phyloP scores from a whole-genome alignment of 2,329 filamentous ascomycete genomes.

The Cercospora sesami region DNA sequence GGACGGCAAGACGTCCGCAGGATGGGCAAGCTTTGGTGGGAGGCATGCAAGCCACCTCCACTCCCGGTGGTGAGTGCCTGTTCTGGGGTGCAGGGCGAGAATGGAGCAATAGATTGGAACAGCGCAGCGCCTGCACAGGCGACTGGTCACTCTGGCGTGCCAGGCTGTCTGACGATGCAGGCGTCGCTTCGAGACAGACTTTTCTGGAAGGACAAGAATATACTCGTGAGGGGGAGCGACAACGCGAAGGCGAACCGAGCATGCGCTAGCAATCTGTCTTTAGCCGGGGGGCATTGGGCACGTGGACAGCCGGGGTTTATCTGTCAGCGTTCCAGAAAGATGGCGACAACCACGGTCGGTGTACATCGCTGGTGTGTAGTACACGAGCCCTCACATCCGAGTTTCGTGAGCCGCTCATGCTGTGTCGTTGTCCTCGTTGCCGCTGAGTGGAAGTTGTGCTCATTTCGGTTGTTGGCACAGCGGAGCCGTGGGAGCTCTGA shows the following conservation, averaged over 20 bases:
- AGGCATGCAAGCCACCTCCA: constrained; percentile 8
- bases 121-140: constrained; percentile 4
- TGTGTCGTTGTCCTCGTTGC: background rate
- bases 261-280: constrained; percentile 8
- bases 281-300: constrained; percentile 7
- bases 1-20: constrained; percentile 13
- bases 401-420: background rate
- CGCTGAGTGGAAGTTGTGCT: background rate
- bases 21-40: constrained; percentile 5
- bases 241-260: background rate
- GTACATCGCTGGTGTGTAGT: background rate
- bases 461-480: background rate
- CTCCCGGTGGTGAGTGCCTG: constrained; percentile 3
- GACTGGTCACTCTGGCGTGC: background rate
- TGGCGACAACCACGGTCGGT: constrained; percentile 7
- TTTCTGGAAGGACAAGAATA: constrained; percentile 21
- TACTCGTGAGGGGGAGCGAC: constrained; percentile 1
- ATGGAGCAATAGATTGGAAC: constrained; percentile 8
- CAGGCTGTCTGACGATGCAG: constrained; percentile 13
- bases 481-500: background rate
- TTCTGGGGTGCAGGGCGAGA: constrained; percentile 1
- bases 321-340: constrained; percentile 16
- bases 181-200: constrained; percentile 14
- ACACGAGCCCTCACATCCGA: background rate
- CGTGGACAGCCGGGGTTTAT: constrained; percentile 3